phyloP scores from a whole-genome alignment of 495 filamentous ascomycete genomes.

The Terfezia boudieri region DNA sequence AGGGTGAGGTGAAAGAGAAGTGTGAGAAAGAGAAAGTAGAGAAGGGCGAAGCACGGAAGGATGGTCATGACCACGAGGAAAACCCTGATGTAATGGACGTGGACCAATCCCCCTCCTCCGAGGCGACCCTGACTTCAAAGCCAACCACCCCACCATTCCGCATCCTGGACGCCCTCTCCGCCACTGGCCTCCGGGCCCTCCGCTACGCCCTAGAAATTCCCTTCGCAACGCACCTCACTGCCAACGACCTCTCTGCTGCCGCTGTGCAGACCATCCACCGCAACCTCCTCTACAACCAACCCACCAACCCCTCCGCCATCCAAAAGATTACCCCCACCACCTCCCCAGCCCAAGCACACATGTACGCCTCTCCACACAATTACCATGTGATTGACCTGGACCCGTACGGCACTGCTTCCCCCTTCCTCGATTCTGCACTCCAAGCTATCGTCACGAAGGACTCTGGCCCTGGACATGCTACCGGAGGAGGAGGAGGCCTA shows the following conservation, averaged over 20 bases:
- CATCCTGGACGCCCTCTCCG: conserved; percentile 86
- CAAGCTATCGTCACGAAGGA: conserved; percentile 44
- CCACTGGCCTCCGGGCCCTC: conserved; percentile 76
- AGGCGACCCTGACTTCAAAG: background rate
- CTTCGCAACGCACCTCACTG: conserved; percentile 54
- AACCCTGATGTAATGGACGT: background rate
- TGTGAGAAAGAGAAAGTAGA: background rate
- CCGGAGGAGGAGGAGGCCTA: conserved; percentile 36
- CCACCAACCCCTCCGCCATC: conserved; percentile 24
- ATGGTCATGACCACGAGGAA: background rate
- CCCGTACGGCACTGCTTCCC: conserved; percentile 77
- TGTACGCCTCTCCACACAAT: conserved; percentile 37
- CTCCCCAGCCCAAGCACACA: conserved; percentile 68
- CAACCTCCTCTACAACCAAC: conserved; percentile 63
- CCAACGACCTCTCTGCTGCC: conserved; percentile 61
- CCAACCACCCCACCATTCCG: conserved; percentile 30
- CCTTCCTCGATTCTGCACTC: conserved; percentile 76
- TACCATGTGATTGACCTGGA: conserved; percentile 95
- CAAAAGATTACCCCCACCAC: conserved; percentile 44
- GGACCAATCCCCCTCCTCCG: background rate
- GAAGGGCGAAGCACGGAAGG: background rate
- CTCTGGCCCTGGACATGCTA: background rate
- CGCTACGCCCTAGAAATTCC: conserved; percentile 85
- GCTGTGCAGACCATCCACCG: conserved; percentile 61
- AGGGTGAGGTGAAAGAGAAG: conserved; percentile 2